Evolutionary conservation across 768 basidiomycete genomes (phyloP).

Genomic region (Dendrothele bispora): DNA sequence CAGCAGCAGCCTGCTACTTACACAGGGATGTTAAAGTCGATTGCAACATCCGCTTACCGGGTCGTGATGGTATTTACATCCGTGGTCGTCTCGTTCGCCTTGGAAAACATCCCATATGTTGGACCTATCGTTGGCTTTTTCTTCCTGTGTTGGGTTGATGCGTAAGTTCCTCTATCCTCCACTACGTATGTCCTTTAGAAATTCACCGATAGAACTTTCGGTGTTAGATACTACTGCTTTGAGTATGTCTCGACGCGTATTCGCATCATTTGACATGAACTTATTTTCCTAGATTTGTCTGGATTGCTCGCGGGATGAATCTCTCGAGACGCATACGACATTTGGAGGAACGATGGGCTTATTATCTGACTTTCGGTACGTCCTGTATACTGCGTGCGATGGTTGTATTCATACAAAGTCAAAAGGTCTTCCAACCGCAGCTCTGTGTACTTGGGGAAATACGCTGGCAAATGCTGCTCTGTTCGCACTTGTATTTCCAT

Average conservation of each 20-base stretch:
- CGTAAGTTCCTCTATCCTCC: slow-evolving; percentile 53
- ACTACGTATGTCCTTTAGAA: not conserved
- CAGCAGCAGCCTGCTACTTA: slow-evolving; percentile 57
- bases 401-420: not conserved
- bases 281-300: slow-evolving; percentile 56
- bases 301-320: slow-evolving; percentile 74
- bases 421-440: slow-evolving; percentile 68
- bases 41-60: slow-evolving; percentile 82
- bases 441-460: slow-evolving; percentile 71
- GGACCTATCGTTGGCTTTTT: slow-evolving; percentile 63
- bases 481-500: slow-evolving; percentile 82
- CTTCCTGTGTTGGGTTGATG: slow-evolving; percentile 84
- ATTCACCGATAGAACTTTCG: not conserved
- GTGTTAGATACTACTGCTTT: slow-evolving; percentile 80
- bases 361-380: slow-evolving; percentile 81
- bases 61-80: slow-evolving; percentile 82
- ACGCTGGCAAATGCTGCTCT: slow-evolving; percentile 78
- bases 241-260: slow-evolving; percentile 50
- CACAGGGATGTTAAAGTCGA: slow-evolving; percentile 66
- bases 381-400: too few species aligned
- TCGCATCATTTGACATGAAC: slow-evolving; percentile 2
- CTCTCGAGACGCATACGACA: slow-evolving; percentile 67
- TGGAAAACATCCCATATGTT: slow-evolving; percentile 62
- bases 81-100: slow-evolving; percentile 61
- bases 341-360: slow-evolving; percentile 88